phyloP scores from a whole-genome alignment of 2,329 filamentous ascomycete species.

The Amauroascus verrucosus region DNA sequence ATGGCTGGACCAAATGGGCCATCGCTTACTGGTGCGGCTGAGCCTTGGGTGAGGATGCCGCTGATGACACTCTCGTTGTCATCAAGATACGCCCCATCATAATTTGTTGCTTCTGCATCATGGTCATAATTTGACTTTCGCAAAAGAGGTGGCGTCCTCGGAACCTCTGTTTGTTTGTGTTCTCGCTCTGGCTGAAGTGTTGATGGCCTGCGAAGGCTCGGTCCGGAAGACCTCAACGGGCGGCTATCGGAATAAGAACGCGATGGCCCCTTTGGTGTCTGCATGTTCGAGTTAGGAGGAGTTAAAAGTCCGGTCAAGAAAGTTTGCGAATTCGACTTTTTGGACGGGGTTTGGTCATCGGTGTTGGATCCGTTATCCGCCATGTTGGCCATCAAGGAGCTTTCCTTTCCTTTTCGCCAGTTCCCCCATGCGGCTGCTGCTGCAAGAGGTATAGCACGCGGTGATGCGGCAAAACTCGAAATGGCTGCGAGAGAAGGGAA shows the following conservation, averaged over 20 bases:
- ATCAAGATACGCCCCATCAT: constrained; percentile 40
- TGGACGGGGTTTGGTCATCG: constrained; percentile 49
- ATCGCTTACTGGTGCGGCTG: constrained; percentile 4
- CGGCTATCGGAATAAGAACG: constrained; percentile 27
- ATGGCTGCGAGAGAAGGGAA: constrained; percentile 69
- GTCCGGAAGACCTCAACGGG: constrained; percentile 26
- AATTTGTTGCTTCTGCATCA: constrained; percentile 45
- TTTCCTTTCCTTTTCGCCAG: constrained; percentile 65
- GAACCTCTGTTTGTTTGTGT: constrained; percentile 22
- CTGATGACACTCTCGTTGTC: constrained; percentile 39
- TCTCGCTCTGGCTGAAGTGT: constrained; percentile 23
- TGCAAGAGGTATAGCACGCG: constrained; percentile 65
- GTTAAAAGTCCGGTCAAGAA: constrained; percentile 76
- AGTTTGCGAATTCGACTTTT: constrained; percentile 45
- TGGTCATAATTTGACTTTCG: constrained; percentile 48
- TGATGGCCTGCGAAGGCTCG: constrained; percentile 21
- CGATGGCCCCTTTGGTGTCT: constrained; percentile 43
- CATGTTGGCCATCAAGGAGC: constrained; percentile 35
- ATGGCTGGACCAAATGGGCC: constrained; percentile 18
- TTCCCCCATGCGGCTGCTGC: constrained; percentile 96
- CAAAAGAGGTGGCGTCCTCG: constrained; percentile 46
- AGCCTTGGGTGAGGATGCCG: constrained; percentile 8
- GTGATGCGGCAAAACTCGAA: constrained; percentile 65
- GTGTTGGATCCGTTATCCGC: constrained; percentile 18
- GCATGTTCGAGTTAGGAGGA: constrained; percentile 67